These are phyloP conservation scores for Trichoderma reesei DNA, from an alignment of 495 filamentous ascomycete genomes.

Conservation along the genomic window DNA sequence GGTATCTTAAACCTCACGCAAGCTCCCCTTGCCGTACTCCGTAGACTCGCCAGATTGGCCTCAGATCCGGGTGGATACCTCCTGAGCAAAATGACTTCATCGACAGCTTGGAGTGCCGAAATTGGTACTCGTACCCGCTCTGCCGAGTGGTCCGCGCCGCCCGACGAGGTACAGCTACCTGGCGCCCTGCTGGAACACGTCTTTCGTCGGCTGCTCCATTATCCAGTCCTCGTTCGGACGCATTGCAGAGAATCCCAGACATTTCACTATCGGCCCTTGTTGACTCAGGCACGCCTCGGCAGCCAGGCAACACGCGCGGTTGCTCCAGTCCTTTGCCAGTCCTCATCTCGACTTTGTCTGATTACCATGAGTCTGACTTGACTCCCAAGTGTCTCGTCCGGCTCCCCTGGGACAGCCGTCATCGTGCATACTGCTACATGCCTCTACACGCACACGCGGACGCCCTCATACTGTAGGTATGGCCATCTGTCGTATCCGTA, in stretches of 20 bases:
- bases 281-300: constrained; percentile 5
- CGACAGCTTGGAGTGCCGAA: not conserved
- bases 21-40: not conserved
- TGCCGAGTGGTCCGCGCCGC: not conserved
- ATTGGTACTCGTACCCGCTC: not conserved
- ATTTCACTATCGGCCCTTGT: not conserved
- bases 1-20: not conserved
- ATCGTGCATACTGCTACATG: not conserved
- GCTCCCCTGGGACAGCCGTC: not conserved
- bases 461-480: no score
- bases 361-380: not conserved
- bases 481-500: no score
- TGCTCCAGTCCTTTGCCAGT: not conserved
- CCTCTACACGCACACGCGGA: no score
- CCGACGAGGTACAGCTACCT: not conserved
- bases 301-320: not conserved
- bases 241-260: not conserved
- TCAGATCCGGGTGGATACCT: not conserved
- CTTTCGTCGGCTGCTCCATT: no score
- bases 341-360: no score
- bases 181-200: not conserved
- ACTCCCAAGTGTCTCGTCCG: not conserved
- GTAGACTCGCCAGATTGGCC: not conserved
- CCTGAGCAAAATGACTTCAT: constrained; percentile 8
- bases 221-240: no score